A percentile compares a stretch with the other conserved stretches of the same genome.
These are phyloP conservation scores for Boletus speciosus DNA, from an alignment of 768 basidiomycete genomes.

Conservation along the genomic window DNA sequence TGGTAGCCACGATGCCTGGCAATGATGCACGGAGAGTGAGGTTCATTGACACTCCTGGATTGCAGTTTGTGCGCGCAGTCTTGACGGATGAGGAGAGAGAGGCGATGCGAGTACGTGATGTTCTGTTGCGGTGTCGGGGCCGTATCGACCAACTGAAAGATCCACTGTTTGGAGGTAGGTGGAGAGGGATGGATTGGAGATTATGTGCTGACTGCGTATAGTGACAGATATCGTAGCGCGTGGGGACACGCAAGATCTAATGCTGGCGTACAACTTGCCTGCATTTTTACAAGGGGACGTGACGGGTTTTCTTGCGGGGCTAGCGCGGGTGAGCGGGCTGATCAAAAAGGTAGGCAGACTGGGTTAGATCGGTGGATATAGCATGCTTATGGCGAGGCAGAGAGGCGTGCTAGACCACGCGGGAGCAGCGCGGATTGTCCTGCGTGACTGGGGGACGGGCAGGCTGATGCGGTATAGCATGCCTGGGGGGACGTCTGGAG, in stretches of 20 bases:
- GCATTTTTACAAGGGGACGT: conserved; percentile 69
- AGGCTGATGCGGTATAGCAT: conserved; percentile 70
- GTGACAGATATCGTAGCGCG: conserved; percentile 67
- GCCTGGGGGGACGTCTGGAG: conserved; percentile 36
- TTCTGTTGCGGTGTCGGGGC: conserved; percentile 75
- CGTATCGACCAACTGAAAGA: conserved; percentile 85
- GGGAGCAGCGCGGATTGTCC: conserved; percentile 71
- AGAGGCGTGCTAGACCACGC: conserved; percentile 69
- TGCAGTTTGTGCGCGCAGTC: conserved; percentile 46
- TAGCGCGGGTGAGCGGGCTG: conserved; percentile 72
- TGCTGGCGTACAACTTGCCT: conserved; percentile 83
- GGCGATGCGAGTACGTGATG: conserved; percentile 51
- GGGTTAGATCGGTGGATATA: background rate
- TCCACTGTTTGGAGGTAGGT: conserved; percentile 64
- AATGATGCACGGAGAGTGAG: conserved; percentile 42
- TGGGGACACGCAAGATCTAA: conserved; percentile 75
- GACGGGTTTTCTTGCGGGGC: conserved; percentile 67
- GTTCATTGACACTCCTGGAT: conserved; percentile 87
- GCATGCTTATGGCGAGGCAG: conserved; percentile 36
- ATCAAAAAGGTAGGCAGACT: conserved; percentile 63
- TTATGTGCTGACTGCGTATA: conserved; percentile 28
- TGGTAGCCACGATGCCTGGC: conserved; percentile 46
- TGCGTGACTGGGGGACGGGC: conserved; percentile 82
- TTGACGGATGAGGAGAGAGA: conserved; percentile 32
- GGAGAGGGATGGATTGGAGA: background rate